Evolutionary conservation across 106 monocot species (phyloP).

Genomic region (Amphibolis antarctica): DNA sequence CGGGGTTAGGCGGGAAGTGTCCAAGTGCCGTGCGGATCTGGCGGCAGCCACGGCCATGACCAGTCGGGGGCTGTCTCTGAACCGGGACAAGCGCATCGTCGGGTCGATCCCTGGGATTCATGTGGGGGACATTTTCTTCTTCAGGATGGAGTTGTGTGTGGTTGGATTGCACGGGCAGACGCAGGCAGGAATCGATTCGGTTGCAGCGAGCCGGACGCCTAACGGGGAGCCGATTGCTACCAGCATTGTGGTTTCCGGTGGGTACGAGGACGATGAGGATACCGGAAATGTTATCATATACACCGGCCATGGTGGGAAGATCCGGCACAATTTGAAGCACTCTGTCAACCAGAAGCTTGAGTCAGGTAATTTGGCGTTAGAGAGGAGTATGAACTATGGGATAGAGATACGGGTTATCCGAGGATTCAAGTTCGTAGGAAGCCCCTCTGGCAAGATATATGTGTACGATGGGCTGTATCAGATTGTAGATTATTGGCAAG

Average conservation of each 20-base stretch:
- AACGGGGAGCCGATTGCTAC: constrained; percentile 33
- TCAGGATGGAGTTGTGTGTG: constrained; percentile 79
- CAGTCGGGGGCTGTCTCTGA: constrained; percentile 55
- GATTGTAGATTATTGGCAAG: constrained; percentile 17
- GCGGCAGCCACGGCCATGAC: constrained; percentile 61
- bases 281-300: constrained; percentile 24
- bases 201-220: constrained; percentile 1
- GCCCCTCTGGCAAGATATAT: constrained; percentile 24
- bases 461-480: constrained; percentile 33
- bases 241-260: constrained; percentile 33
- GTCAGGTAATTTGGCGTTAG: constrained; percentile 25
- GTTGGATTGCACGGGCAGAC: constrained; percentile 87
- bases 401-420: constrained; percentile 32
- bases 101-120: constrained; percentile 75
- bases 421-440: constrained; percentile 11
- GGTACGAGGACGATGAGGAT: constrained; percentile 40
- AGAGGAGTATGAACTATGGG: constrained; percentile 22
- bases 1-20: neutral
- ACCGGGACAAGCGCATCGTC: constrained; percentile 72
- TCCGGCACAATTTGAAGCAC: constrained; percentile 1
- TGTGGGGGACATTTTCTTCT: constrained; percentile 86
- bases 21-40: constrained; percentile 30
- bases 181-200: constrained; percentile 61
- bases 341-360: constrained; percentile 13
- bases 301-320: constrained; percentile 29